Conservation (phyloP, 225 moss, liverwort and hornwort species). For the Ulota crispa region DNA sequence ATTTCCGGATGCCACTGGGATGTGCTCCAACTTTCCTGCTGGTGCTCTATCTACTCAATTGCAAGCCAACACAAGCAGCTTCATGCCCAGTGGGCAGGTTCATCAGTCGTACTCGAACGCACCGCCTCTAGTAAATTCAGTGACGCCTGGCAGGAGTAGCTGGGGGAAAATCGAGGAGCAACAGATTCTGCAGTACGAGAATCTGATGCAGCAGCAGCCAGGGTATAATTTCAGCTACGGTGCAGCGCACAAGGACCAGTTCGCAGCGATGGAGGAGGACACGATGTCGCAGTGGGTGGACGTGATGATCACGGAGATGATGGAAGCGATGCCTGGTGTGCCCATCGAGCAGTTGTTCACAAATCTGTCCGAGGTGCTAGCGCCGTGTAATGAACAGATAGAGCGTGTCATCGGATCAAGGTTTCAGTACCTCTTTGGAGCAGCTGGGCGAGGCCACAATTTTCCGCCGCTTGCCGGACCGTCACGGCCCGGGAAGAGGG, state of each 20-base stretch:
- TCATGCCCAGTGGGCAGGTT: conserved; percentile 21
- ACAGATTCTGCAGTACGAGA: conserved; percentile 39
- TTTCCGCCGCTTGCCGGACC: conserved; percentile 11
- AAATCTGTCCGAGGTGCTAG: conserved; percentile 62
- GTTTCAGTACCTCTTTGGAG: conserved; percentile 46
- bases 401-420: conserved; percentile 62
- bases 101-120: conserved; percentile 37
- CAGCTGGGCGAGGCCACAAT: conserved; percentile 17
- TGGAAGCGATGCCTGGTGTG: conserved; percentile 69
- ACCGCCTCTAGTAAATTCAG: conserved; percentile 11
- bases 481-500: conserved; percentile 36
- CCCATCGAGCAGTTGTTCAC: conserved; percentile 68
- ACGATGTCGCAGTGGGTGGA: conserved; percentile 66
- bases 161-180: conserved; percentile 54
- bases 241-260: conserved; percentile 40
- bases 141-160: conserved; percentile 11
- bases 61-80: conserved; percentile 21
- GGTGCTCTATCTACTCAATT: conserved; percentile 35
- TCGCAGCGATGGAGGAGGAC: conserved; percentile 55
- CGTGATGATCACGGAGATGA: conserved; percentile 72
- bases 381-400: conserved; percentile 48
- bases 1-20: conserved; percentile 24
- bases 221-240: conserved; percentile 32
- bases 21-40: conserved; percentile 26
- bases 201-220: conserved; percentile 27